Evolutionary conservation across 1,139 yeast species (phyloP), one percentile per base, ranked within the genome.

Genomic region (Fermentozyma sake): DNA sequence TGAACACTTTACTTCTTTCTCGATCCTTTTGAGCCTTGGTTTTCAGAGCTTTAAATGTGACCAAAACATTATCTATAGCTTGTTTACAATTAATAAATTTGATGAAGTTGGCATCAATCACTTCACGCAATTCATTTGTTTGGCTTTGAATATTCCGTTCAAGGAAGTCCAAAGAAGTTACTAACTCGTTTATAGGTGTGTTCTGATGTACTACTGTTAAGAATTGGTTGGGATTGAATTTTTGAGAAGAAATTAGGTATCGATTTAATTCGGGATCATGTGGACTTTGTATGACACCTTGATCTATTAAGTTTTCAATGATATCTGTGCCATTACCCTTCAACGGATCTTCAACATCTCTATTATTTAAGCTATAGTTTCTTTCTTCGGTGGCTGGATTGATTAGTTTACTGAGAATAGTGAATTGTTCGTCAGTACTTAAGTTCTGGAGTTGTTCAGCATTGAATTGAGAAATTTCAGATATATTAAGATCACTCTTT

Each of bases 21-120:
- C 55, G 36, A 24, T 63, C 71, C 27, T 52, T 49, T 35, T 61
- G 69, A 3, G 63, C 56, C 26, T 46, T 45, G 1, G 68, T 58
- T 39, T 63, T 63, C 49, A 48, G 58, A 19, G 43, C 39, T 33
- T 55, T 54, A 43, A 67, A 66, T 7, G 50, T 51, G 9, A 42
- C 44, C 37, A 68, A 48, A 3, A 59, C 51, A 16, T 56, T 52
- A 39, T 68, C 73, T 18, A 68, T 64, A 3, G 64, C 46, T 27
- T 81, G 73, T 51, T 91, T 91, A 31, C 89, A 76, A 42, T 77
- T 74, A 27, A 89, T 82, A 41, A 87, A 86, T 41, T 74, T 69
- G 31, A 76, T 72, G 48, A 78, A 87, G 48, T 89, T 91, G 14
- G 73, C 68, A 42, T 83, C 84, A 6, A 89, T 82, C 18, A 83